Percentiles rank a stretch among this genome's conserved stretches.
phyloP scores from a whole-genome alignment of 495 filamentous ascomycete genomes.

The Penicillium samsonianum region DNA sequence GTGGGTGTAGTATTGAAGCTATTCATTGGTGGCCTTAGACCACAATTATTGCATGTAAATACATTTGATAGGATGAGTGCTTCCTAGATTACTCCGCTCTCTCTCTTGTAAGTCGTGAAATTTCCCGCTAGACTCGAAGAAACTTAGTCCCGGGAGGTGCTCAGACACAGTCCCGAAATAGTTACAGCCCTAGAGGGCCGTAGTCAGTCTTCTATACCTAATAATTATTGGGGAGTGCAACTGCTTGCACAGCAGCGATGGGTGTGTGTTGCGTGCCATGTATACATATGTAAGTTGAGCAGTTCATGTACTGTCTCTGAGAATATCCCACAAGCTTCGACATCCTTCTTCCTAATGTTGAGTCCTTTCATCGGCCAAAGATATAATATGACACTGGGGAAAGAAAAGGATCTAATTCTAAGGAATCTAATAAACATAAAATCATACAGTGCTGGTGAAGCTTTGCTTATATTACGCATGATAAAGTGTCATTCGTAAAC shows the following conservation, averaged over 20 bases:
- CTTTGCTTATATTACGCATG: background rate
- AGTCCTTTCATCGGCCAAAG: background rate
- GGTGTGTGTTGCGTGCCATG: background rate
- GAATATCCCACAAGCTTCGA: background rate
- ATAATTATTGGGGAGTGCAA: background rate
- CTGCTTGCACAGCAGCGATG: background rate
- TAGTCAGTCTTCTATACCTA: background rate
- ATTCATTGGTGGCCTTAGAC: constrained; percentile 1
- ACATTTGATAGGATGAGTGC: constrained; percentile 5
- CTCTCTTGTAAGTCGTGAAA: background rate
- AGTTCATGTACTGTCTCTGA: background rate
- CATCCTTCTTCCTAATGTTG: background rate
- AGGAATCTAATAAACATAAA: background rate
- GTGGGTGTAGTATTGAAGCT: background rate
- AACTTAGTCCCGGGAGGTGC: background rate
- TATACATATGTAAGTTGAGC: background rate
- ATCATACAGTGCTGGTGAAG: background rate
- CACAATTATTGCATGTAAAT: background rate
- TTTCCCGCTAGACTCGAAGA: constrained; percentile 2
- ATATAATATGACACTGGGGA: background rate
- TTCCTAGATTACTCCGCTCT: constrained; percentile 3
- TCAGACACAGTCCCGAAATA: background rate
- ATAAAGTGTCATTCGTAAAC: background rate
- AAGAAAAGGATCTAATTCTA: background rate
- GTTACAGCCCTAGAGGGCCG: background rate